A percentile compares a stretch with the other conserved stretches of the same genome.
Conservation (phyloP, 345 rosid species). For the Bruguiera sexangula region DNA sequence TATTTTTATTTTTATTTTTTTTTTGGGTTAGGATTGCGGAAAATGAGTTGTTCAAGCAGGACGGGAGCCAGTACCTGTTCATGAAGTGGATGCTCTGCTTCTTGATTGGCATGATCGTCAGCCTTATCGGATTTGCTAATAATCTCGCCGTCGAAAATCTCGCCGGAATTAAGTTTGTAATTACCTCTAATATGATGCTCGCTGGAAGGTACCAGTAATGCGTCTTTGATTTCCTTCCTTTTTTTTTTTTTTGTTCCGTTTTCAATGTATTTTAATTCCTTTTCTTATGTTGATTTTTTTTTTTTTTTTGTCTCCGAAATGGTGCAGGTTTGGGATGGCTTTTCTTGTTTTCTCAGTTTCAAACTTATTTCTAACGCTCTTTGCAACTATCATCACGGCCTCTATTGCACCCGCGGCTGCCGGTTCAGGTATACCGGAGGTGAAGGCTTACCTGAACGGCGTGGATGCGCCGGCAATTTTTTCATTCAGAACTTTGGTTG, state of each 20-base stretch:
- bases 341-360: slow-evolving; percentile 63
- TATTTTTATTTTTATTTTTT: no score
- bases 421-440: slow-evolving; percentile 96
- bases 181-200: slow-evolving; percentile 91
- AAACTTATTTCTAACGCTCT: slow-evolving; percentile 65
- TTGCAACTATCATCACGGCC: slow-evolving; percentile 64
- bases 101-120: slow-evolving; percentile 57
- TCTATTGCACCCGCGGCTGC: slow-evolving; percentile 77
- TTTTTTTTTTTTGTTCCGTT: neutral
- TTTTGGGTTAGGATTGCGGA: slow-evolving; percentile 49
- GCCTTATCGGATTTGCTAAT: slow-evolving; percentile 70
- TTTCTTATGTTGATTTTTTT: neutral
- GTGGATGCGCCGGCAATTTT: slow-evolving; percentile 87
- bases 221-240: neutral
- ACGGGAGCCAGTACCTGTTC: slow-evolving; percentile 82
- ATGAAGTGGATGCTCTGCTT: slow-evolving; percentile 86
- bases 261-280: neutral
- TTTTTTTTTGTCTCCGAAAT: neutral
- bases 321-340: slow-evolving; percentile 59
- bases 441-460: slow-evolving; percentile 90
- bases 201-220: slow-evolving; percentile 36
- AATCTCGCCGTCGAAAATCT: slow-evolving; percentile 91
- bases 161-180: slow-evolving; percentile 76
- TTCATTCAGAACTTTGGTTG: slow-evolving; percentile 60
- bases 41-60: slow-evolving; percentile 89